Conservation (phyloP, 2,329 filamentous ascomycete genomes). For the Aureobasidium sp. region DNA sequence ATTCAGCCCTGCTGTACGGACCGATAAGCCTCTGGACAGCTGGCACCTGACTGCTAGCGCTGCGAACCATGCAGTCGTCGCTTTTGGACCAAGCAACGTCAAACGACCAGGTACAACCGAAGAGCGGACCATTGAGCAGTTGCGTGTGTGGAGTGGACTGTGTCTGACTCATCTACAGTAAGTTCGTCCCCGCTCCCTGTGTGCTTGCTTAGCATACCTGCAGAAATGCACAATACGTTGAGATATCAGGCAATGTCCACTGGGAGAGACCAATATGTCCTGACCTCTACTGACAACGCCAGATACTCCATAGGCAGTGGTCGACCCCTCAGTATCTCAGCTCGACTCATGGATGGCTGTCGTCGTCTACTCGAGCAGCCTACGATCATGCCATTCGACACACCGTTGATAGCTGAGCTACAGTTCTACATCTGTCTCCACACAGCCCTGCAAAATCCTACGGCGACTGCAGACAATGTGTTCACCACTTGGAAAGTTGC, state of each 20-base stretch:
- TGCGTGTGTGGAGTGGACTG: constrained; percentile 2
- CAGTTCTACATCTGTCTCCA: constrained; percentile 7
- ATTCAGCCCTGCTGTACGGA: constrained; percentile 3
- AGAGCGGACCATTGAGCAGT: not conserved
- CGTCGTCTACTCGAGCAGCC: not conserved
- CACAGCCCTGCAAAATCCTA: not conserved
- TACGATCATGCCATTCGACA: not conserved
- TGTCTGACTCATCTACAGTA: constrained; percentile 8
- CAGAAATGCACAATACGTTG: too few species aligned
- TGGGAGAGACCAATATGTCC: too few species aligned
- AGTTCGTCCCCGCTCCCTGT: too few species aligned
- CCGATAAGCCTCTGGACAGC: constrained; percentile 10
- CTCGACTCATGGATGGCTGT: constrained; percentile 2
- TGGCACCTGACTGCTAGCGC: constrained; percentile 6
- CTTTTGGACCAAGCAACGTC: not conserved
- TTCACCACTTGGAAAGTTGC: not conserved
- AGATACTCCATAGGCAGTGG: constrained; percentile 11
- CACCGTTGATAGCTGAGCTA: not conserved
- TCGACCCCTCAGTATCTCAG: not conserved
- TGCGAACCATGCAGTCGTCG: constrained; percentile 8
- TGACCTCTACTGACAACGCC: too few species aligned
- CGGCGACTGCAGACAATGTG: not conserved
- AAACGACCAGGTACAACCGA: not conserved
- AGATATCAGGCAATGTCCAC: too few species aligned
- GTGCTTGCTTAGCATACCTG: too few species aligned